Percentiles rank a stretch among this genome's conserved stretches.
phyloP scores from a whole-genome alignment of 192 early-diverging fungal species.

The Podila clonocystis region DNA sequence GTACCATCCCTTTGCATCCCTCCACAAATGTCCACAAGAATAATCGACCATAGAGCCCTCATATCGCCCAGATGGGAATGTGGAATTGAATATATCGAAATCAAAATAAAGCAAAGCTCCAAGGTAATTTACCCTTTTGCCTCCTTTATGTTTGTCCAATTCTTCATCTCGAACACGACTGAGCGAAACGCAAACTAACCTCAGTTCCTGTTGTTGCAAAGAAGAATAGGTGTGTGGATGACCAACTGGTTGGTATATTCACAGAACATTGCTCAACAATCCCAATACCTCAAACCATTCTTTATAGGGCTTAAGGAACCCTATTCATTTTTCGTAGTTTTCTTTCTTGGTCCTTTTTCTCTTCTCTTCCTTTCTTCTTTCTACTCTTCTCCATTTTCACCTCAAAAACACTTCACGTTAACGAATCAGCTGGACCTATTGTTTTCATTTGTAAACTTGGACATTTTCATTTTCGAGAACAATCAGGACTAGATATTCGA shows the following conservation, averaged over 20 bases:
- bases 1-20: neutral
- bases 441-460: neutral
- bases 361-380: neutral
- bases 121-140: neutral
- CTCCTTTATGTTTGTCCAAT: slow-evolving; percentile 1
- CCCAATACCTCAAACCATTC: neutral
- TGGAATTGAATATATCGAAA: neutral
- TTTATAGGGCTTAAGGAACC: neutral
- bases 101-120: neutral
- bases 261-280: neutral
- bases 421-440: neutral
- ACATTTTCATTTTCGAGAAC: no score
- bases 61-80: neutral
- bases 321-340: no score
- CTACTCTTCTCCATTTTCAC: neutral
- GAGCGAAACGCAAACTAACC: neutral
- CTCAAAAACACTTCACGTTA: neutral
- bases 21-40: no score
- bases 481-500: neutral
- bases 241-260: neutral
- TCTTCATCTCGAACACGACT: slow-evolving; percentile 37
- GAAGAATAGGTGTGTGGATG: neutral
- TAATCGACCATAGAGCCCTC: neutral
- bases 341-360: neutral
- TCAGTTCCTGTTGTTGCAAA: neutral